phyloP scores from a whole-genome alignment of 169 alveolate genomes.

The Theileria parva region DNA sequence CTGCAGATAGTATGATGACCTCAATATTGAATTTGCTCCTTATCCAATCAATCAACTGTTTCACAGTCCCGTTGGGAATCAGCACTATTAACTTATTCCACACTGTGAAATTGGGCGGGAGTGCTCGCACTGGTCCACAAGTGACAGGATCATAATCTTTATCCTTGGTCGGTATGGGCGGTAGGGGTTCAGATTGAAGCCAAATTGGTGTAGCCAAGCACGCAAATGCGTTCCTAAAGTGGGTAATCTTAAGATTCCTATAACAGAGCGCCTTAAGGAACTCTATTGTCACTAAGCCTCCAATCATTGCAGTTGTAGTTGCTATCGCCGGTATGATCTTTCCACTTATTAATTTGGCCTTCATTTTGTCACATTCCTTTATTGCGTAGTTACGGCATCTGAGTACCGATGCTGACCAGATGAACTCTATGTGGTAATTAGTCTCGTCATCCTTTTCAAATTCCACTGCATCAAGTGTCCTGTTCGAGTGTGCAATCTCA shows the following conservation, averaged over 20 bases:
- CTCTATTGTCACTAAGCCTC: conserved; percentile 95
- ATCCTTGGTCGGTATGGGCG: conserved; percentile 77
- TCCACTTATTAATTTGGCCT: conserved; percentile 98
- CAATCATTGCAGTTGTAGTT: conserved; percentile 98
- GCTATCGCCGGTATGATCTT: conserved; percentile 99
- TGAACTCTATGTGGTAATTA: conserved; percentile 96
- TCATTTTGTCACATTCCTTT: conserved; percentile 86
- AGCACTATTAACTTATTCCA: conserved; percentile 94
- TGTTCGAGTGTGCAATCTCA: conserved; percentile 23
- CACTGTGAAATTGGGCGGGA: conserved; percentile 93
- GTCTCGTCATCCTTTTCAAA: conserved; percentile 99
- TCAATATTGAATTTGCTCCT: conserved; percentile 65
- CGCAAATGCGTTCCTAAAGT: conserved; percentile 93
- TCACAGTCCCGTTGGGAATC: conserved; percentile 76
- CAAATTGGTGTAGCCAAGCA: conserved; percentile 91
- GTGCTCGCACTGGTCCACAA: conserved; percentile 93
- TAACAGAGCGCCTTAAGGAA: conserved; percentile 79
- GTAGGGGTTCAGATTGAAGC: conserved; percentile 89
- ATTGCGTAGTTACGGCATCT: conserved; percentile 97
- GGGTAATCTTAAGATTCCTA: conserved; percentile 49
- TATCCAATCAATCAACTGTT: conserved; percentile 41
- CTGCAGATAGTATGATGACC: conserved; percentile 64
- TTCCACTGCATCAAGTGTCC: conserved; percentile 66
- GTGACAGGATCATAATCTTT: conserved; percentile 92
- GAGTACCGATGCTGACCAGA: conserved; percentile 93